Conservation (phyloP, 805 yeast species). For the Lachancea nothofagi region DNA sequence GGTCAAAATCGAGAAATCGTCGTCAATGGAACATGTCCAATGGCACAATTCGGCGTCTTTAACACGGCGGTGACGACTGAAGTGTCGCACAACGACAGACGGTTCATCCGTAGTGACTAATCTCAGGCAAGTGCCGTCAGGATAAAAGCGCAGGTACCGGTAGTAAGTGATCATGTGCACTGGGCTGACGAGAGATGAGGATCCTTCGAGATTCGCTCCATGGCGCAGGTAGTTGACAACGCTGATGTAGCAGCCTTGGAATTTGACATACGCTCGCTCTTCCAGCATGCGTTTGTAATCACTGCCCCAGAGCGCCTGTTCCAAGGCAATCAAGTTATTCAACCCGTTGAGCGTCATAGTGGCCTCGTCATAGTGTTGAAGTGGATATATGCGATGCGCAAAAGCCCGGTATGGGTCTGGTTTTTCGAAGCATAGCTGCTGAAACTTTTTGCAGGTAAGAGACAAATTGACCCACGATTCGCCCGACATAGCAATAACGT, state of each 20-base stretch:
- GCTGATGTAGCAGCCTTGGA: constrained; percentile 73
- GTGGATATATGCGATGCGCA: constrained; percentile 46
- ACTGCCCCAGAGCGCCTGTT: constrained; percentile 39
- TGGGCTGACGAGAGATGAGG: constrained; percentile 66
- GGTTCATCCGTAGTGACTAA: constrained; percentile 74
- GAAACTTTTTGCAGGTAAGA: constrained; percentile 51
- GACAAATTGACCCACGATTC: constrained; percentile 63
- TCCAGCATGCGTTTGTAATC: constrained; percentile 35
- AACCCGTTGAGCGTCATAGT: constrained; percentile 36
- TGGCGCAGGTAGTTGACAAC: constrained; percentile 78
- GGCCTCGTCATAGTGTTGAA: constrained; percentile 47
- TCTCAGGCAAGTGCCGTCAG: constrained; percentile 69
- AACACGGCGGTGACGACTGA: constrained; percentile 34
- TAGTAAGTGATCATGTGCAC: constrained; percentile 82
- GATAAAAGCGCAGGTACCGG: constrained; percentile 74
- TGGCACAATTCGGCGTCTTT: constrained; percentile 43
- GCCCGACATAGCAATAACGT: constrained; percentile 44
- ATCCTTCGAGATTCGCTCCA: constrained; percentile 67
- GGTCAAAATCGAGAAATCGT: constrained; percentile 43
- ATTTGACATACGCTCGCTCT: constrained; percentile 72
- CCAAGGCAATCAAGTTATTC: constrained; percentile 30
- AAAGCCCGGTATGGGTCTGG: constrained; percentile 47
- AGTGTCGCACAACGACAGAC: constrained; percentile 50
- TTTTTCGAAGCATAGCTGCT: constrained; percentile 51
- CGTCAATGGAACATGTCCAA: constrained; percentile 55